phyloP scores from a whole-genome alignment of 352 stramenopile species.

The Albugo laibachii region DNA sequence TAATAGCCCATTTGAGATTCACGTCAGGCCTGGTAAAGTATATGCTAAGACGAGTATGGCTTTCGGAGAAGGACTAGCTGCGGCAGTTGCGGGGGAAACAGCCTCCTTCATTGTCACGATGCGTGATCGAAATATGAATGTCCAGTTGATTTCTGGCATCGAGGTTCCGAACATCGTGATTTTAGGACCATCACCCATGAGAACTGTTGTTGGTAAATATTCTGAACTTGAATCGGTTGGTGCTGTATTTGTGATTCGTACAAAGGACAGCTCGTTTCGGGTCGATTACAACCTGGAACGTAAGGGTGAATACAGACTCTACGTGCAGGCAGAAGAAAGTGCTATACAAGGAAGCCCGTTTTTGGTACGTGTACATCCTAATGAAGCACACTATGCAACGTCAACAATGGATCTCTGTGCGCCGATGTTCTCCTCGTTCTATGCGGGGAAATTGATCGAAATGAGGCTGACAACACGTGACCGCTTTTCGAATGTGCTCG shows the following conservation, averaged over 20 bases:
- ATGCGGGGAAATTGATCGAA: constrained; percentile 16
- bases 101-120: constrained; percentile 31
- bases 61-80: constrained; percentile 20
- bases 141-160: constrained; percentile 29
- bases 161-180: constrained; percentile 22
- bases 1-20: constrained; percentile 28
- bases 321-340: constrained; percentile 20
- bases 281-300: constrained; percentile 19
- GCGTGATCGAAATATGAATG: constrained; percentile 31
- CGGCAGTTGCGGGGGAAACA: constrained; percentile 22
- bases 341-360: constrained; percentile 27
- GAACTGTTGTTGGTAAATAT: constrained; percentile 1
- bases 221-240: constrained; percentile 8
- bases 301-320: constrained; percentile 27
- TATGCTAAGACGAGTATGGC: constrained; percentile 23
- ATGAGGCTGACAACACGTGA: constrained; percentile 25
- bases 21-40: constrained; percentile 24
- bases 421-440: constrained; percentile 10
- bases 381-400: constrained; percentile 15
- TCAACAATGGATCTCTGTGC: constrained; percentile 29
- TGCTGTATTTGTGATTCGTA: constrained; percentile 6
- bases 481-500: constrained; percentile 21
- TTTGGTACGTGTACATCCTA: constrained; percentile 30
- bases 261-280: constrained; percentile 13
- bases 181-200: constrained; percentile 13